These are phyloP conservation scores for Dryadomyces quercus-mongolicae DNA, from an alignment of 2,329 filamentous ascomycete species.

Conservation along the genomic window DNA sequence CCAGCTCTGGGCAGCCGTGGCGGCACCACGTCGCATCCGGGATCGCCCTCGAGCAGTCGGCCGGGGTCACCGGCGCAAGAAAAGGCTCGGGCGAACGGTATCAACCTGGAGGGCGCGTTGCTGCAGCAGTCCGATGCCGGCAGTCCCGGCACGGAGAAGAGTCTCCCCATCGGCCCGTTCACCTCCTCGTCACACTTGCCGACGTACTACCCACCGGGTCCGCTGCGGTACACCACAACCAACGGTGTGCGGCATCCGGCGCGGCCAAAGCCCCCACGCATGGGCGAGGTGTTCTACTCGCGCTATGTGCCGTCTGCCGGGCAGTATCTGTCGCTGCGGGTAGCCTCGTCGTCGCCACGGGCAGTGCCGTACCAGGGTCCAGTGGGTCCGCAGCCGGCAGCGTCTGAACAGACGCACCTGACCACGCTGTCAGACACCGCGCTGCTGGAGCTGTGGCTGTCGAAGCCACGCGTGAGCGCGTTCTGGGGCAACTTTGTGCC, in stretches of 20 bases:
- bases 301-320: conserved; percentile 71
- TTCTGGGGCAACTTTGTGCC: conserved; percentile 67
- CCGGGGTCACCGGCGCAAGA: conserved; percentile 35
- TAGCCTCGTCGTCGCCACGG: conserved; percentile 57
- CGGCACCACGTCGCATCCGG: conserved; percentile 26
- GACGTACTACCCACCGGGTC: conserved; percentile 79
- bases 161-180: conserved; percentile 6
- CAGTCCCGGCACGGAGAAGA: not conserved
- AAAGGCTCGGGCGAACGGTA: not conserved
- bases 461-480: conserved; percentile 66
- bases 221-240: conserved; percentile 69
- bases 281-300: conserved; percentile 85
- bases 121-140: too few relatives aligned
- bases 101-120: too few relatives aligned
- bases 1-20: conserved; percentile 25
- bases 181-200: conserved; percentile 63
- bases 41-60: conserved; percentile 40
- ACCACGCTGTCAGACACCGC: conserved; percentile 35
- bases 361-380: conserved; percentile 55
- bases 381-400: conserved; percentile 26
- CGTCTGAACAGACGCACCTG: conserved; percentile 23
- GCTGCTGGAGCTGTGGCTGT: conserved; percentile 79
- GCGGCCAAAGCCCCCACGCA: conserved; percentile 75
- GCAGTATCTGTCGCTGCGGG: conserved; percentile 81
- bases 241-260: conserved; percentile 74